A percentile compares a stretch with the other conserved stretches of the same genome.
Conservation (phyloP, 2,329 filamentous ascomycete genomes). For the Fusarium cicatricum region DNA sequence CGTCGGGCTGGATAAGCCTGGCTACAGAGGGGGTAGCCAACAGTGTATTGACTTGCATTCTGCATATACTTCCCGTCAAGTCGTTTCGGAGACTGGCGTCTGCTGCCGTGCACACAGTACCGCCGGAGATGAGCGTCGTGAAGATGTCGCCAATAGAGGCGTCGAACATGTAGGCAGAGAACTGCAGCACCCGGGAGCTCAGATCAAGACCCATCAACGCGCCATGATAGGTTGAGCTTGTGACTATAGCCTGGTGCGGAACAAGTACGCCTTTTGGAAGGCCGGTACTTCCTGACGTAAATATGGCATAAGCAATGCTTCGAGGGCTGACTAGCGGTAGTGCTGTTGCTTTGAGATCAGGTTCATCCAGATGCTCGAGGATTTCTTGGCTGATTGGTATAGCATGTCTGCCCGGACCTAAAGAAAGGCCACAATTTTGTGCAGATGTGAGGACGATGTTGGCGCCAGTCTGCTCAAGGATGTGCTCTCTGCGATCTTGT, state of each 20-base stretch:
- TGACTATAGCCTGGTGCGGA: conserved; percentile 50
- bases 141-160: conserved; percentile 49
- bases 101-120: conserved; percentile 33
- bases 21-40: conserved; percentile 10
- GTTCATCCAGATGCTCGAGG: too few relatives aligned
- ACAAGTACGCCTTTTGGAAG: conserved; percentile 42
- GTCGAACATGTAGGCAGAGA: conserved; percentile 61
- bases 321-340: too few relatives aligned
- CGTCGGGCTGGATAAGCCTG: neutral
- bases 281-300: conserved; percentile 43
- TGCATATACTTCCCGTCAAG: neutral
- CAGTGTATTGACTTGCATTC: neutral
- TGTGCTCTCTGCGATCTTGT: too few relatives aligned
- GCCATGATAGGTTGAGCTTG: conserved; percentile 41
- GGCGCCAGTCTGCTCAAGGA: too few relatives aligned
- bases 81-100: too few relatives aligned
- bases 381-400: too few relatives aligned
- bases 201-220: conserved; percentile 36
- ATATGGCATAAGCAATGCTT: conserved; percentile 35
- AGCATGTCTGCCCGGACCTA: too few relatives aligned
- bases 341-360: too few relatives aligned
- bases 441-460: too few relatives aligned
- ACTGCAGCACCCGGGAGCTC: conserved; percentile 57
- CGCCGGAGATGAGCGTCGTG: conserved; percentile 31
- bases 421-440: too few relatives aligned